phyloP scores from a whole-genome alignment of 1,139 yeast genomes.

The Yamadazyma spencermartinsiae region DNA sequence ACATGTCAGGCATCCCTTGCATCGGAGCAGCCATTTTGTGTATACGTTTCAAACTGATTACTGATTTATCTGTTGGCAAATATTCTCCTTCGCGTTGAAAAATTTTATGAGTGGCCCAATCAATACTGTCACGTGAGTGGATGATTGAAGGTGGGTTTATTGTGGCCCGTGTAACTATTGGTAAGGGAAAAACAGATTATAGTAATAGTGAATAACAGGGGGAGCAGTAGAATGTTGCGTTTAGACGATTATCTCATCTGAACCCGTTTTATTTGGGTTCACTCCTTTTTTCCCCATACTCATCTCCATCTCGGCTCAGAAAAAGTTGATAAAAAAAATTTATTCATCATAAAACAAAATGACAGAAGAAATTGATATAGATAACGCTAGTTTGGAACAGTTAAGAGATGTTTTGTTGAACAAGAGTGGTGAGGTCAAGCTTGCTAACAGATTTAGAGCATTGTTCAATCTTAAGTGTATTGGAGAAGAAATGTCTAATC shows the following conservation, averaged over 20 bases:
- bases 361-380: conserved; percentile 42
- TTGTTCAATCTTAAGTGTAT: conserved; percentile 84
- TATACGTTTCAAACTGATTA: no score
- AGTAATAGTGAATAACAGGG: no score
- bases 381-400: conserved; percentile 59
- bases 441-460: conserved; percentile 91
- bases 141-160: no score
- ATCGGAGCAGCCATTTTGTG: conserved; percentile 29
- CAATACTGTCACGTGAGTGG: background rate
- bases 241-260: no score
- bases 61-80: no score
- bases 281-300: conserved; percentile 1
- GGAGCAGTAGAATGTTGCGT: no score
- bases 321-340: conserved; percentile 1
- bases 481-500: conserved; percentile 62
- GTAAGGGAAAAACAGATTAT: no score
- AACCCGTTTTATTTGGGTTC: no score
- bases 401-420: conserved; percentile 69
- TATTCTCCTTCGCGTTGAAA: conserved; percentile 16
- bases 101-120: background rate
- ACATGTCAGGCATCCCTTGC: conserved; percentile 86
- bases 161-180: no score
- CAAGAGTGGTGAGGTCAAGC: conserved; percentile 62
- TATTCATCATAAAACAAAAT: conserved; percentile 11
- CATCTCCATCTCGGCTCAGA: no score